phyloP scores from a whole-genome alignment of 2,329 filamentous ascomycete genomes.

The Alternaria triticina region DNA sequence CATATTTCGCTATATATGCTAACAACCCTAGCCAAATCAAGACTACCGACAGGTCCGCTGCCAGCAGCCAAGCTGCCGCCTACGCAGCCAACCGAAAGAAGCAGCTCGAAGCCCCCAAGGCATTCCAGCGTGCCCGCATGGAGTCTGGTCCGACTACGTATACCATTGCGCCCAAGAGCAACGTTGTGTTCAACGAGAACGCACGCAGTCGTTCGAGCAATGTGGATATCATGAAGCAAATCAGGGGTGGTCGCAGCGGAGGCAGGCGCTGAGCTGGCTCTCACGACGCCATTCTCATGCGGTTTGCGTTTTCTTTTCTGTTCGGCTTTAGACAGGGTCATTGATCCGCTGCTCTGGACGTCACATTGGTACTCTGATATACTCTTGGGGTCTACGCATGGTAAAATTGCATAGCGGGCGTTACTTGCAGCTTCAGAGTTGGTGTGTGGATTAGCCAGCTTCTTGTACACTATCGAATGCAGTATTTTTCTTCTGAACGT shows the following conservation, averaged over 20 bases:
- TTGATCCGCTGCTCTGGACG: neutral
- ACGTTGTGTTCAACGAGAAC: slow-evolving; percentile 46
- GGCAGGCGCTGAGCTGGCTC: slow-evolving; percentile 25
- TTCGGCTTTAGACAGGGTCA: neutral
- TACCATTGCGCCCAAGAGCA: slow-evolving; percentile 67
- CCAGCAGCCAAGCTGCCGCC: slow-evolving; percentile 44
- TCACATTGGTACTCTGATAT: neutral
- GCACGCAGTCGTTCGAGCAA: slow-evolving; percentile 32
- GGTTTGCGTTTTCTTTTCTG: neutral
- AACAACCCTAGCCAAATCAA: slow-evolving; percentile 24
- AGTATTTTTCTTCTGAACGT: neutral
- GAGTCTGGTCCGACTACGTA: slow-evolving; percentile 67
- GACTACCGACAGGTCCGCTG: slow-evolving; percentile 17
- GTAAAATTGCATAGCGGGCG: slow-evolving; percentile 17
- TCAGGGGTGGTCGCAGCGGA: slow-evolving; percentile 33
- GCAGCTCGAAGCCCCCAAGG: slow-evolving; percentile 59
- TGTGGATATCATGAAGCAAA: slow-evolving; percentile 41
- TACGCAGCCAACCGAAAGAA: slow-evolving; percentile 51
- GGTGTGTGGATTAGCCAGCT: neutral
- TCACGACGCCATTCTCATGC: neutral
- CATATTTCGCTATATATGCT: slow-evolving; percentile 11
- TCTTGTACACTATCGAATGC: slow-evolving; percentile 2
- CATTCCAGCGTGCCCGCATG: slow-evolving; percentile 64
- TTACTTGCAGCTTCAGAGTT: slow-evolving; percentile 3
- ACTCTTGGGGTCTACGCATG: neutral